Evolutionary conservation across 2,329 filamentous ascomycete genomes (phyloP).

Genomic region (Scedosporium dehoogii): DNA sequence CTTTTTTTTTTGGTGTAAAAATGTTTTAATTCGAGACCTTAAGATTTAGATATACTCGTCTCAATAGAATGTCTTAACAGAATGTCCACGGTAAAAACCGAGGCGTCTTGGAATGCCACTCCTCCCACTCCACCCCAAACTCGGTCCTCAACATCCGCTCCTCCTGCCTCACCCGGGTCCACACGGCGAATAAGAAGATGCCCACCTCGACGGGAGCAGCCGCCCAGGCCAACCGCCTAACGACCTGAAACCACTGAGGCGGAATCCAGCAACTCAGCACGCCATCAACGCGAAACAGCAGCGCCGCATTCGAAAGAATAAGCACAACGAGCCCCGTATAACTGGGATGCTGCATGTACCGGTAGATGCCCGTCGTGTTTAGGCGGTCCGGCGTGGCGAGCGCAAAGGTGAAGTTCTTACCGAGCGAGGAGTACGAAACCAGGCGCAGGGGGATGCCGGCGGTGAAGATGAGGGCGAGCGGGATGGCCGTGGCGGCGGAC

Average conservation of each 20-base stretch:
- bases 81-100: constrained; percentile 37
- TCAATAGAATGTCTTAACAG: constrained; percentile 19
- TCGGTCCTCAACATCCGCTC: constrained; percentile 36
- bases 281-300: constrained; percentile 29
- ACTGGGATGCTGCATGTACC: constrained; percentile 40
- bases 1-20: no score
- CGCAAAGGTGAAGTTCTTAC: constrained; percentile 42
- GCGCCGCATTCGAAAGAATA: constrained; percentile 17
- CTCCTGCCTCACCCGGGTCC: constrained; percentile 33
- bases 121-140: constrained; percentile 39
- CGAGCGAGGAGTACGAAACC: constrained; percentile 32
- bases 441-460: constrained; percentile 22
- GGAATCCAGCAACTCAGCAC: constrained; percentile 28
- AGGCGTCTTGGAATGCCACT: constrained; percentile 35
- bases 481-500: constrained; percentile 23
- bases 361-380: constrained; percentile 36
- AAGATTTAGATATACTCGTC: no score
- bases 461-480: constrained; percentile 21
- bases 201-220: constrained; percentile 9
- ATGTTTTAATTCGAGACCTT: no score
- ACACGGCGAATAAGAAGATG: constrained; percentile 15
- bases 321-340: constrained; percentile 27
- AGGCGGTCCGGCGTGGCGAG: constrained; percentile 35
- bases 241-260: constrained; percentile 10
- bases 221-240: constrained; percentile 7